Percentiles rank a stretch among this genome's conserved stretches.
Conservation (phyloP, 768 basidiomycete species). For the Russula abietina region DNA sequence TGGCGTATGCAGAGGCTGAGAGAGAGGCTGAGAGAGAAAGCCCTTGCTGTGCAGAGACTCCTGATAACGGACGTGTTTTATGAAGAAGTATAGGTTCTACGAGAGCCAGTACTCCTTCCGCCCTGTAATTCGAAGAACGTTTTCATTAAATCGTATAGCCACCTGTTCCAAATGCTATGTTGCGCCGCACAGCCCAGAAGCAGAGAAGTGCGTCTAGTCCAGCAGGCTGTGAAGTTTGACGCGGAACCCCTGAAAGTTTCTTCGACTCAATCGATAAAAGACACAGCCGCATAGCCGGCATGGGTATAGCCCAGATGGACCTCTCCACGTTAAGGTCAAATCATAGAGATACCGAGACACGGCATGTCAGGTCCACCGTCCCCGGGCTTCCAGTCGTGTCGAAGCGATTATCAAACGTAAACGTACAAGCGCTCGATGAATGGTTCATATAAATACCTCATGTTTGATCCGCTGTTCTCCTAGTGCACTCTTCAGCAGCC, state of each 20-base stretch:
- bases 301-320: neutral
- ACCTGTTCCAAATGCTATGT: neutral
- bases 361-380: neutral
- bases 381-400: neutral
- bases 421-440: too few relatives aligned
- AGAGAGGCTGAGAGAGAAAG: neutral
- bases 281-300: neutral
- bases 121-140: neutral
- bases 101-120: neutral
- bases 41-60: neutral
- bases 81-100: neutral
- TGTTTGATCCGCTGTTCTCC: neutral
- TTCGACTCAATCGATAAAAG: neutral
- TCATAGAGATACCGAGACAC: neutral
- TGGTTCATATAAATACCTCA: neutral
- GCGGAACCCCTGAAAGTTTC: neutral
- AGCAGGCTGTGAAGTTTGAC: neutral
- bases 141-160: neutral
- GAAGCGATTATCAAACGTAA: neutral
- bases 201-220: neutral
- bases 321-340: neutral
- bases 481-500: neutral
- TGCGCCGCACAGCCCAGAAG: neutral
- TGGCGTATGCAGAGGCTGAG: neutral
- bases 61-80: neutral